Conservation (phyloP, 2,329 filamentous ascomycete species). For the Penicillium sp. region DNA sequence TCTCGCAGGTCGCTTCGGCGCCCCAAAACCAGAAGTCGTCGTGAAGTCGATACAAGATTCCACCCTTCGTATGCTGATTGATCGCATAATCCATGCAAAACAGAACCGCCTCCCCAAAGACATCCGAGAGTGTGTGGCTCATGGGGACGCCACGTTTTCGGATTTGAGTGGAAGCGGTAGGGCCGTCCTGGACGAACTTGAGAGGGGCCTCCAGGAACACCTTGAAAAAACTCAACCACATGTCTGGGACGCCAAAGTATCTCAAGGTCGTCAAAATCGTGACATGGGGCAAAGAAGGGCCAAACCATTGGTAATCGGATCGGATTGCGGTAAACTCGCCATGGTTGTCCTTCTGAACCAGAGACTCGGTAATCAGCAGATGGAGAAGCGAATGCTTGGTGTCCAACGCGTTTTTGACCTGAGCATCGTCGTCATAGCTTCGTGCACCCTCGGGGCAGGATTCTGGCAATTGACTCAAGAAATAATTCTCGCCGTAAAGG, state of each 20-base stretch:
- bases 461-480: conserved; percentile 60
- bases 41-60: conserved; percentile 63
- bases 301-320: conserved; percentile 63
- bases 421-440: conserved; percentile 46
- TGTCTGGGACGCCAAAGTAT: conserved; percentile 61
- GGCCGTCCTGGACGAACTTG: conserved; percentile 59
- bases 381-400: conserved; percentile 63
- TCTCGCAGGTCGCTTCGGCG: conserved; percentile 55
- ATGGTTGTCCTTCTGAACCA: conserved; percentile 54
- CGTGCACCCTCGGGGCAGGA: conserved; percentile 43
- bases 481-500: conserved; percentile 53
- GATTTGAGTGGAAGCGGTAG: conserved; percentile 46
- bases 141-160: conserved; percentile 64
- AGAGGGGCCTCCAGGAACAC: conserved; percentile 63
- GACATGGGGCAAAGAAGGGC: conserved; percentile 61
- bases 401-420: conserved; percentile 48
- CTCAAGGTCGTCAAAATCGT: conserved; percentile 61
- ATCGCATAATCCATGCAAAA: conserved; percentile 69
- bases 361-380: conserved; percentile 58
- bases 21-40: conserved; percentile 72
- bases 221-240: conserved; percentile 63
- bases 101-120: conserved; percentile 63
- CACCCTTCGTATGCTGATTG: conserved; percentile 60
- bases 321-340: conserved; percentile 58
- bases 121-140: conserved; percentile 61